Conservation (phyloP, 352 stramenopile species). For the Halophytophthora polymorphica region DNA sequence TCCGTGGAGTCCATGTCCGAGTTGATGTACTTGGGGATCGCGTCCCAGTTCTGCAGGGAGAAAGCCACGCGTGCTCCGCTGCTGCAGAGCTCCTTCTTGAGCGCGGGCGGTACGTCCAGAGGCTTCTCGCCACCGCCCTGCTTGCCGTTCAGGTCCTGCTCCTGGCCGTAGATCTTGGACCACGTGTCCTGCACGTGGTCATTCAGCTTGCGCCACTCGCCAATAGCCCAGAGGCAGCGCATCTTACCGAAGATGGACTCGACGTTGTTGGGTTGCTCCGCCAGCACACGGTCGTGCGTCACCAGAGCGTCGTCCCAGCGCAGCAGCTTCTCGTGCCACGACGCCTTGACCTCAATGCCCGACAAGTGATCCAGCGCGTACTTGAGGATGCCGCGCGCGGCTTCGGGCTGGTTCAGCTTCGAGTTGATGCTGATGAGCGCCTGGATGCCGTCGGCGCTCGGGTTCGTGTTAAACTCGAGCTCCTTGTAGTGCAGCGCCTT, state of each 20-base stretch:
- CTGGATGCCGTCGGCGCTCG: slow-evolving; percentile 93
- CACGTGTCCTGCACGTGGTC: slow-evolving; percentile 89
- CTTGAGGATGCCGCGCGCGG: slow-evolving; percentile 98
- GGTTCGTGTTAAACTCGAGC: slow-evolving; percentile 94
- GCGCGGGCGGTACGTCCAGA: slow-evolving; percentile 71
- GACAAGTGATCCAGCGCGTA: slow-evolving; percentile 79
- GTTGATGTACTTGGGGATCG: slow-evolving; percentile 84
- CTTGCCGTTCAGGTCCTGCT: slow-evolving; percentile 34
- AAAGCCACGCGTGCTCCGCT: slow-evolving; percentile 79
- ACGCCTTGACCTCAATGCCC: slow-evolving; percentile 90
- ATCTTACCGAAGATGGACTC: slow-evolving; percentile 98
- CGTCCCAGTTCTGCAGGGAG: slow-evolving; percentile 82
- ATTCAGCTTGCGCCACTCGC: slow-evolving; percentile 96
- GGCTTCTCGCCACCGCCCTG: slow-evolving; percentile 46
- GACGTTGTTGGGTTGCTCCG: slow-evolving; percentile 82
- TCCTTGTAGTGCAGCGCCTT: slow-evolving; percentile 99
- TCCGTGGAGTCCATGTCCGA: slow-evolving; percentile 87
- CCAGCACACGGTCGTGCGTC: slow-evolving; percentile 90
- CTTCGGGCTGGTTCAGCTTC: slow-evolving; percentile 94
- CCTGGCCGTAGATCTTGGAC: slow-evolving; percentile 81
- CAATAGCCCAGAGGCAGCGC: slow-evolving; percentile 97
- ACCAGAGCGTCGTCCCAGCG: slow-evolving; percentile 96
- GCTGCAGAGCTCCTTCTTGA: slow-evolving; percentile 86
- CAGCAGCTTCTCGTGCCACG: slow-evolving; percentile 98
- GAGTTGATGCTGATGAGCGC: slow-evolving; percentile 99